Base-by-base conservation (phyloP, 108 stramenopile genomes). In the Cylindrotheca fusiformis region DNA sequence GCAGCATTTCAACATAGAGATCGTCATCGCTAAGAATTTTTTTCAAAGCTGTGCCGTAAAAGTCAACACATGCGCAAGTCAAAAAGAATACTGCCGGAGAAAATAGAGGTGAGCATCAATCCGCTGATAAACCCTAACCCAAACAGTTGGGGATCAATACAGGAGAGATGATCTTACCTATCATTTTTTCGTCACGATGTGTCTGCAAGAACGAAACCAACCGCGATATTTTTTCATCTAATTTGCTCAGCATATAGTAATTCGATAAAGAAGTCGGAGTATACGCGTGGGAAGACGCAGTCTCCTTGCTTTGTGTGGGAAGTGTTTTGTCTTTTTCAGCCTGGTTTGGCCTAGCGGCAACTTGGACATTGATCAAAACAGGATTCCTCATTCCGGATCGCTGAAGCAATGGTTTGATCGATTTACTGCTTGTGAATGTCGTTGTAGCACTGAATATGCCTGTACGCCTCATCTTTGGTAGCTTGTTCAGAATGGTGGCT, bases 311-410 rank as follows among this genome's bases (percentile, higher is more conserved):
- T 32, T 54, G 32, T 30, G 60, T 52, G 36, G 58, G 14, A 26
- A 45, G 46, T 18, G 31, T 44, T 0, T 59, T 63, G 4, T 27
- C 30, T 14, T 51, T 52, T 32, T 44, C 28, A 1, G n/a, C 22
- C 53, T 17, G 18, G 17, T 12, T 32, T n/a, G 31, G 20, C 48
- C 22, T 48, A 10, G 75, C 65, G 24, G 80, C 76, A n/a, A 87
- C 77, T 41, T 84, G 78, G 2, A 99, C 99, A 59, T 90, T 78
- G 48, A 99, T 86, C 41, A 90, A 68, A 19, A 96, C 97, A 1
- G 99, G 99, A 72, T 99, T 98, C 24, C 97, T 82, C 87, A 99
- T 76, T 1, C 99, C 99, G 32, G 96, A 95, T 26, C 94, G 72
- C 18, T 86, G 85, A 41, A 97, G 74, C 55, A 88, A 74, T 61